These are phyloP conservation scores for Elaeis guineensis DNA, from an alignment of 176 grass and related monocot species.

Conservation along the genomic window DNA sequence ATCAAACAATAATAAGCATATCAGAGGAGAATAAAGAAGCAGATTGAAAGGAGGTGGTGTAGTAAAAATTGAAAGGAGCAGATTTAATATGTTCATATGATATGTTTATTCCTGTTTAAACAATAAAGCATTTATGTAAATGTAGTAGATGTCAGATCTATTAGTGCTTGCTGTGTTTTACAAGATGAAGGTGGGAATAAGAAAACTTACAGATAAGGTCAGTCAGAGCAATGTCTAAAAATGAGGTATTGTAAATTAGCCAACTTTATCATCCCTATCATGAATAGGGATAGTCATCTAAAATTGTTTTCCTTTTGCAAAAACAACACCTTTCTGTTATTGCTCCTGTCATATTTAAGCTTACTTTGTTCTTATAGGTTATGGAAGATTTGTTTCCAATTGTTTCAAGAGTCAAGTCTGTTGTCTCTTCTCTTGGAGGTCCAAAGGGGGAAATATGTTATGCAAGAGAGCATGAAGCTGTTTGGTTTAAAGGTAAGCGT, in stretches of 20 bases:
- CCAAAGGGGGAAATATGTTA: slow-evolving; percentile 90
- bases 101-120: no score
- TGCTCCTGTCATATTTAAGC: slow-evolving; percentile 4
- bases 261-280: background rate
- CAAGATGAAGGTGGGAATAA: no score
- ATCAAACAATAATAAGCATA: no score
- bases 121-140: no score
- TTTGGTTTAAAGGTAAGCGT: slow-evolving; percentile 94
- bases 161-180: no score
- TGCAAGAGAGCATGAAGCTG: slow-evolving; percentile 76
- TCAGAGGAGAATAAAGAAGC: no score
- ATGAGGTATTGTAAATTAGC: background rate
- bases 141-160: no score
- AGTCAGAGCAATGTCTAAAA: no score
- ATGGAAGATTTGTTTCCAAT: slow-evolving; percentile 78
- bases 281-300: background rate
- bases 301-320: background rate
- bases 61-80: no score
- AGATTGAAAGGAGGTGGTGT: no score
- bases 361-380: slow-evolving; percentile 28
- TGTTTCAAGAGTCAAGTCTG: slow-evolving; percentile 74
- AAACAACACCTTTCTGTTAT: background rate
- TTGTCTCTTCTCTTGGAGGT: slow-evolving; percentile 58
- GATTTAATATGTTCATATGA: no score
- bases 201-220: no score